Percentiles rank a stretch among this genome's conserved stretches.
These are phyloP conservation scores for Phaeoacremonium minimum DNA, from an alignment of 2,329 filamentous ascomycete genomes.

Conservation along the genomic window DNA sequence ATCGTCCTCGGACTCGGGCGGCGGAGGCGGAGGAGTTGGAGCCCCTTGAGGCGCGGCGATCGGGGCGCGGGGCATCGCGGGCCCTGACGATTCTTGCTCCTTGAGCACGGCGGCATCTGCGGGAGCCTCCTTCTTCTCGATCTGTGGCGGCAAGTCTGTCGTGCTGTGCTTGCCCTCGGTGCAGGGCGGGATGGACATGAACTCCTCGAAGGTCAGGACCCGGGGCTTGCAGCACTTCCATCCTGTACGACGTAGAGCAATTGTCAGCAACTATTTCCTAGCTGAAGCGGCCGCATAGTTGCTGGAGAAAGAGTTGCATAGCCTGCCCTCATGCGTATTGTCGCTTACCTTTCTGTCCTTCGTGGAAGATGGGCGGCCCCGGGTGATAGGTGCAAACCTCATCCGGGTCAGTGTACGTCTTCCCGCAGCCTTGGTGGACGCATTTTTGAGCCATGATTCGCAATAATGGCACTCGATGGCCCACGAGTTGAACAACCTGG, in stretches of 20 bases:
- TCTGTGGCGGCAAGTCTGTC: slow-evolving; percentile 63
- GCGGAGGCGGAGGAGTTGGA: slow-evolving; percentile 43
- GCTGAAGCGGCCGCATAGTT: too few species aligned
- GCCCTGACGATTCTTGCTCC: slow-evolving; percentile 47
- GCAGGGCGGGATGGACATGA: slow-evolving; percentile 87
- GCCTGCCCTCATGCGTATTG: too few species aligned
- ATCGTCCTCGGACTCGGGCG: too few species aligned
- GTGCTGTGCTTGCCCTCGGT: slow-evolving; percentile 90
- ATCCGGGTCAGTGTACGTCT: slow-evolving; percentile 74
- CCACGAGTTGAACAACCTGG: too few species aligned
- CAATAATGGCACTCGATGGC: too few species aligned
- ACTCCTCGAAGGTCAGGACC: slow-evolving; percentile 96
- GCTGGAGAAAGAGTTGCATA: too few species aligned
- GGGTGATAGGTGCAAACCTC: slow-evolving; percentile 91
- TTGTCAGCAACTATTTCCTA: too few species aligned
- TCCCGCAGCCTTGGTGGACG: slow-evolving; percentile 93
- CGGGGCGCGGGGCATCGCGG: slow-evolving; percentile 28
- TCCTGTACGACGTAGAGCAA: too few species aligned
- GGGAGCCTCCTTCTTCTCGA: slow-evolving; percentile 52
- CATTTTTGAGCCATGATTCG: slow-evolving; percentile 88
- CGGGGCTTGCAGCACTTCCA: slow-evolving; percentile 99
- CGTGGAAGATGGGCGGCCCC: slow-evolving; percentile 90
- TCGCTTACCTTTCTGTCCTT: slow-evolving; percentile 88
- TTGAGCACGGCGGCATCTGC: slow-evolving; percentile 34
- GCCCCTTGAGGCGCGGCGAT: slow-evolving; percentile 32